Base-by-base conservation (phyloP, 176 grass and related monocot genomes). In the Secale cereale region DNA sequence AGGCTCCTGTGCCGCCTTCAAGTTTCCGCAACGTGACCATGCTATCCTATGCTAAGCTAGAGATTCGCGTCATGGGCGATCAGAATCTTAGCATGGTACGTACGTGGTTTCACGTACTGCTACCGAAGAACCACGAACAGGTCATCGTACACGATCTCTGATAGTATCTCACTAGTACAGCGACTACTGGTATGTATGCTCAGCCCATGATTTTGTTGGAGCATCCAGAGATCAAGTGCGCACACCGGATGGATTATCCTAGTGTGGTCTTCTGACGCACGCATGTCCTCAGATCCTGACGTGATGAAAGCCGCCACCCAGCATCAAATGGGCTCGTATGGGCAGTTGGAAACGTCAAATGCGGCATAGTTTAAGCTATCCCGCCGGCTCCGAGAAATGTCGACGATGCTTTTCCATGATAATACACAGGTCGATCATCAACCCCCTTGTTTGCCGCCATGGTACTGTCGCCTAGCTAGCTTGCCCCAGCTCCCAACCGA, bases 321-420 rank as follows among this genome's bases (percentile, higher is more conserved):
- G 67, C 48, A 19, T 52, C 0, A 19, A 52, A 52, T 19, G 48
- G 48, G 48, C 2, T 10, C 10, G 2, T 3, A 56, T 41, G 27
- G 84, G 59, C 36, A 30, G 88, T 78, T 82, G 39, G 32, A 79
- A 46, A 79, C 27, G 41, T 20, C 41, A 28, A 74, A 27, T 19
- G 67, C 59, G 11, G 10, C 80, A 68, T 90, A 87, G 50, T 76
- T 87, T 91, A 91, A 84, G 85, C 35, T 80, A 80, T 87, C 85
- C 59, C 68, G 70, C 40, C 74, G 69, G 61, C 66, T 87, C 76
- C 52, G 26, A 66, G 39, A 45, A 27, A 2, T 2, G 12, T 45
- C 39, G 70, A 19, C 40, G 36, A 76, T 87, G 66, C 80, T 79
- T 86, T 90, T 59, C n/a, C 57, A 50, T 50, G 1, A 19, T 67